phyloP scores from a whole-genome alignment of 177 flowering plant genomes.

The Telopea speciosissima region DNA sequence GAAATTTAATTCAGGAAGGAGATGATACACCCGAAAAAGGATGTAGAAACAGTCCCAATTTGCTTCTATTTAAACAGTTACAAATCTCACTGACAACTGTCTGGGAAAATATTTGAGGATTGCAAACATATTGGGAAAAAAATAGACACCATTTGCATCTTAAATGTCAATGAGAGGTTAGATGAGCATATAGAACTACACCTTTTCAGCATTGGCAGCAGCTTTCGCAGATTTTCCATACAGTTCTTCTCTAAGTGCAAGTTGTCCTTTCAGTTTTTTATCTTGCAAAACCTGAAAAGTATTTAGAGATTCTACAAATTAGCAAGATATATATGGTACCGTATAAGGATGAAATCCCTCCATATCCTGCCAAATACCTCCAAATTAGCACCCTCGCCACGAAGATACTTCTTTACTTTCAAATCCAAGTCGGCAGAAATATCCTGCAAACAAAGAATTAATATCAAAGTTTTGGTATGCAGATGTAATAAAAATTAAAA shows the following conservation, averaged over 20 bases:
- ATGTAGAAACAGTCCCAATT: too few species aligned
- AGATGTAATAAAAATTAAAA: background rate
- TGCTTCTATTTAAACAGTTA: background rate
- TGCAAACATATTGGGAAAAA: background rate
- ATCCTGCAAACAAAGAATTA: conserved; percentile 28
- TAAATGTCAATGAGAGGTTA: background rate
- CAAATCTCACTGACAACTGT: background rate
- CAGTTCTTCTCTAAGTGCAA: conserved; percentile 62
- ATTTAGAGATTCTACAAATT: background rate
- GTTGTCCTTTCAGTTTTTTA: conserved; percentile 76
- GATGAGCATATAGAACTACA: conserved; percentile 12
- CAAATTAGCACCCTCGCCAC: conserved; percentile 72
- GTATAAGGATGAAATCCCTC: background rate
- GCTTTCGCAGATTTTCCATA: conserved; percentile 73
- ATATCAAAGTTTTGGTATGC: background rate
- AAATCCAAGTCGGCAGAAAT: conserved; percentile 41
- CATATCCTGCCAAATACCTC: conserved; percentile 37
- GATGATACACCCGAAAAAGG: too few species aligned
- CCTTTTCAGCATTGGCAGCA: conserved; percentile 93
- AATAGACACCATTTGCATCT: background rate
- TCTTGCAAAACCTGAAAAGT: conserved; percentile 53
- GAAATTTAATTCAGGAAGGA: too few species aligned
- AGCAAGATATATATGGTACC: background rate
- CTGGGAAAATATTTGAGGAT: background rate
- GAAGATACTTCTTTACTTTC: conserved; percentile 58